Conservation (phyloP, 345 rosid genomes). For the Leavenworthia alabamica region DNA sequence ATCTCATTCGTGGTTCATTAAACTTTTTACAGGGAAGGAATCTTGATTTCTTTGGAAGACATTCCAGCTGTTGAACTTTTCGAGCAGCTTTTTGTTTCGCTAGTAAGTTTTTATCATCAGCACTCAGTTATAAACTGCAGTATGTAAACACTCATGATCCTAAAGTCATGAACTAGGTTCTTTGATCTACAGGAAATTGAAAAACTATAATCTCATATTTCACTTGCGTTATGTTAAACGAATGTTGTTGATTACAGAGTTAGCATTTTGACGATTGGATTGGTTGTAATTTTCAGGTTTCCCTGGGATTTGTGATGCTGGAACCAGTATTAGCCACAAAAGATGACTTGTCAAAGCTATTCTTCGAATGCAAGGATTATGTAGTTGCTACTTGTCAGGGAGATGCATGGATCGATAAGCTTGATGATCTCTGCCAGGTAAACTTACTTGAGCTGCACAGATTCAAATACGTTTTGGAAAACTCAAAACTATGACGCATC, state of each 20-base stretch:
- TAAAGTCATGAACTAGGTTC: background rate
- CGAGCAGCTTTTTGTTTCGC: constrained; percentile 73
- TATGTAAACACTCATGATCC: too few relatives aligned
- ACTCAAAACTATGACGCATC: too few relatives aligned
- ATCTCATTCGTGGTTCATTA: too few relatives aligned
- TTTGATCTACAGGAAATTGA: too few relatives aligned
- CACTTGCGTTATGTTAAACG: too few relatives aligned
- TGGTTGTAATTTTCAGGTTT: constrained; percentile 45
- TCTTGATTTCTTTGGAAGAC: constrained; percentile 68
- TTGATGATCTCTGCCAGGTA: constrained; percentile 89
- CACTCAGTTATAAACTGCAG: too few relatives aligned
- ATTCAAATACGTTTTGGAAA: background rate
- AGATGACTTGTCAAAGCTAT: constrained; percentile 58
- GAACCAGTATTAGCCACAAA: constrained; percentile 51
- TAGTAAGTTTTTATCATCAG: constrained; percentile 75
- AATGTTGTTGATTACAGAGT: too few relatives aligned
- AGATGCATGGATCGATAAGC: constrained; percentile 48
- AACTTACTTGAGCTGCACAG: constrained; percentile 8
- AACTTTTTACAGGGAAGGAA: constrained; percentile 62
- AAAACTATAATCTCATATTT: too few relatives aligned
- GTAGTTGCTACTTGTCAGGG: constrained; percentile 60
- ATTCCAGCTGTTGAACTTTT: constrained; percentile 64
- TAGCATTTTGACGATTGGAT: background rate
- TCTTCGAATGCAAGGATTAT: constrained; percentile 79
- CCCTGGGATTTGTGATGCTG: constrained; percentile 57